These are phyloP conservation scores for Hypoxylon cercidicola DNA, from an alignment of 495 filamentous ascomycete genomes.

Conservation along the genomic window DNA sequence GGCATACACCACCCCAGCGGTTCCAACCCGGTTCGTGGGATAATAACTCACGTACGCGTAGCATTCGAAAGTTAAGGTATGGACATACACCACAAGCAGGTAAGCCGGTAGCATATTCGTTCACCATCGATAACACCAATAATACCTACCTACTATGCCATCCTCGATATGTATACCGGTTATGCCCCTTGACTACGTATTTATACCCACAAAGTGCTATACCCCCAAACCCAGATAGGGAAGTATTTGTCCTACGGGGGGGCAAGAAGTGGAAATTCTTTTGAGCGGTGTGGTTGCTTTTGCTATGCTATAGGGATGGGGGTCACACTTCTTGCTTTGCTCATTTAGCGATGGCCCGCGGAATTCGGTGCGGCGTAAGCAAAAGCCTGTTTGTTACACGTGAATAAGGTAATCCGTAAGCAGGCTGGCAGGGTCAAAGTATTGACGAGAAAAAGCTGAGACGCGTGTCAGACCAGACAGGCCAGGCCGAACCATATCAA, in stretches of 20 bases:
- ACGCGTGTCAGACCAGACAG: conserved; percentile 33
- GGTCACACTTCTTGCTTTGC: neutral
- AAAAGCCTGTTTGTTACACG: conserved; percentile 28
- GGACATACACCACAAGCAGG: neutral
- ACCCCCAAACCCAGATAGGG: conserved; percentile 9
- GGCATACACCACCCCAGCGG: conserved; percentile 8
- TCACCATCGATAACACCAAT: too few species aligned
- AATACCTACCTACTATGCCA: conserved; percentile 7
- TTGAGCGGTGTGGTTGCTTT: neutral
- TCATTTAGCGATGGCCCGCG: conserved; percentile 8
- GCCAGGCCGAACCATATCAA: conserved; percentile 13
- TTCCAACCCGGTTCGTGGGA: conserved; percentile 39
- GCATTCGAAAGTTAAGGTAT: conserved; percentile 7
- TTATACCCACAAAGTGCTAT: conserved; percentile 20
- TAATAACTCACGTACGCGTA: conserved; percentile 36
- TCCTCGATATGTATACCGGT: conserved; percentile 1
- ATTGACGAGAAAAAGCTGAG: conserved; percentile 25
- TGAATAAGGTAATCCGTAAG: conserved; percentile 29
- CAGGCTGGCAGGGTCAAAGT: neutral
- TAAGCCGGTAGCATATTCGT: conserved; percentile 15
- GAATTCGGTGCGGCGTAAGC: conserved; percentile 31
- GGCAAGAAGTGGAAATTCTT: neutral
- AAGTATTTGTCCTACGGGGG: conserved; percentile 4
- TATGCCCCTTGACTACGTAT: too few species aligned
- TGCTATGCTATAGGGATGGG: neutral